A percentile compares a stretch with the other conserved stretches of the same genome.
Conservation (phyloP, 805 yeast species). For the Kazachstania kunashirensis region DNA sequence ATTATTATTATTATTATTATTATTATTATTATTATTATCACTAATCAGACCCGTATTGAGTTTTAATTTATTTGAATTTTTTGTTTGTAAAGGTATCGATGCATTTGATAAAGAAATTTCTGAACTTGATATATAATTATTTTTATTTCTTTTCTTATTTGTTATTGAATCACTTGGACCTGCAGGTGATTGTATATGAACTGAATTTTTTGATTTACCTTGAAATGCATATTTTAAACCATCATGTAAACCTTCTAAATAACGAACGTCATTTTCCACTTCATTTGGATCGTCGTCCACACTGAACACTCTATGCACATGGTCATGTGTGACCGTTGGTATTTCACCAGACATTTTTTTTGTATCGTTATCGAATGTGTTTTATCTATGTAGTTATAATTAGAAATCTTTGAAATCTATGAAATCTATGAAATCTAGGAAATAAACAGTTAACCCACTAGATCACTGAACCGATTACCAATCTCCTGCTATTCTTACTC, state of each 20-base stretch:
- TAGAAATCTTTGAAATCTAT: too few relatives aligned
- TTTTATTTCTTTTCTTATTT: background rate
- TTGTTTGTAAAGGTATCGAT: background rate
- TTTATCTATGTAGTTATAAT: too few relatives aligned
- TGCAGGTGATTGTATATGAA: constrained; percentile 1
- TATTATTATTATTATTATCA: too few relatives aligned
- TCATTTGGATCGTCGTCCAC: constrained; percentile 80
- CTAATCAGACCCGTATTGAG: background rate
- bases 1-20: too few relatives aligned
- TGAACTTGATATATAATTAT: background rate
- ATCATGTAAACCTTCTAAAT: constrained; percentile 64
- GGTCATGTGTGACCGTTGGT: constrained; percentile 9
- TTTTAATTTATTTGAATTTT: background rate
- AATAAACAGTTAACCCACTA: too few relatives aligned
- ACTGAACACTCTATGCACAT: constrained; percentile 42
- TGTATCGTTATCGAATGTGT: too few relatives aligned
- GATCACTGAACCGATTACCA: too few relatives aligned
- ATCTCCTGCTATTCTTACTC: too few relatives aligned
- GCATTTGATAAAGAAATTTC: background rate
- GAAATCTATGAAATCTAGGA: too few relatives aligned
- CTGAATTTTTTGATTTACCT: constrained; percentile 5
- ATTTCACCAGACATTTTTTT: constrained; percentile 1
- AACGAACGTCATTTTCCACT: constrained; percentile 51
- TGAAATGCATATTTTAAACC: constrained; percentile 45
- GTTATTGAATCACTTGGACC: background rate